phyloP scores from a whole-genome alignment of 129 eudicot genomes.

The Centrapalus pauciflorus region DNA sequence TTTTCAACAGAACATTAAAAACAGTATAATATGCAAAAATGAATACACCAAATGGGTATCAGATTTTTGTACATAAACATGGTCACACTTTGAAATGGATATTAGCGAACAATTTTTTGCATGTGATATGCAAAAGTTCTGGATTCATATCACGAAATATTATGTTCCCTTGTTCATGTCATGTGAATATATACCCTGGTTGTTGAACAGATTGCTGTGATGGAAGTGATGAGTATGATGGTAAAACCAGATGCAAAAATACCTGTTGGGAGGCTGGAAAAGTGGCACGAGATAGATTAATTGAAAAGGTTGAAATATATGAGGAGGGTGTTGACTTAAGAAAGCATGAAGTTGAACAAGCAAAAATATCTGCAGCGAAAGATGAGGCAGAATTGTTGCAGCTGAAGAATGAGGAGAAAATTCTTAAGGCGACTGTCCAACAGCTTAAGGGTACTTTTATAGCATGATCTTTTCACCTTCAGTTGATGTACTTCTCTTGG shows the following conservation, averaged over 20 bases:
- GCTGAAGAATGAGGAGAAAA: slow-evolving; percentile 75
- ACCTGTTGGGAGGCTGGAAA: slow-evolving; percentile 99
- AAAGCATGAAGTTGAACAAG: slow-evolving; percentile 60
- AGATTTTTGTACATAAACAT: too few relatives aligned
- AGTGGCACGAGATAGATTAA: slow-evolving; percentile 73
- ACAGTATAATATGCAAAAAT: too few relatives aligned
- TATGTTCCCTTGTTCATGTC: not conserved
- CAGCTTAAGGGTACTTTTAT: slow-evolving; percentile 70
- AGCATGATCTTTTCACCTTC: not conserved
- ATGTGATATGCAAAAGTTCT: too few relatives aligned
- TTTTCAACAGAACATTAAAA: too few relatives aligned
- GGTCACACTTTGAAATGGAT: too few relatives aligned
- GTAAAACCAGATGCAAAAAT: slow-evolving; percentile 65
- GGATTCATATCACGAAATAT: not conserved
- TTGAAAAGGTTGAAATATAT: slow-evolving; percentile 58
- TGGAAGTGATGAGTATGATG: slow-evolving; percentile 98
- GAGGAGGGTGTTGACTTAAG: slow-evolving; percentile 62
- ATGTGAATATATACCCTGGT: slow-evolving; percentile 8
- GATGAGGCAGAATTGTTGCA: slow-evolving; percentile 69
- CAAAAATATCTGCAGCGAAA: slow-evolving; percentile 50
- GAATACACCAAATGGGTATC: too few relatives aligned
- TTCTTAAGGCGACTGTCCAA: slow-evolving; percentile 68
- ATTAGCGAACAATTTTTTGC: too few relatives aligned
- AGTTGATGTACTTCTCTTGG: not conserved
- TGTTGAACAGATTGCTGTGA: slow-evolving; percentile 87